Base-by-base conservation (phyloP, 2,329 filamentous ascomycete species). In the Aspergillus persii region DNA sequence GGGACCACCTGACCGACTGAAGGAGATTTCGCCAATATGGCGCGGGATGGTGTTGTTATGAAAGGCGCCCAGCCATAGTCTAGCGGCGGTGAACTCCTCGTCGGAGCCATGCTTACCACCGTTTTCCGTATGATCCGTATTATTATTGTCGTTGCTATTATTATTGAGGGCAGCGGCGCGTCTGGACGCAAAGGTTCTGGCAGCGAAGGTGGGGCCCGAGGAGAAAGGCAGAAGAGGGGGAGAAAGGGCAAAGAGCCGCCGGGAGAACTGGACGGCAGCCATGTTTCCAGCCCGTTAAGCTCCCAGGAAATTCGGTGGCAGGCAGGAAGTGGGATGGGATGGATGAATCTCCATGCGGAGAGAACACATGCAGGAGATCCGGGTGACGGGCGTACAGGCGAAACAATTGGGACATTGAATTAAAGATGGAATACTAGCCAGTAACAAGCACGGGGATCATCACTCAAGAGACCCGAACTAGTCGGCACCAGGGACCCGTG, bases 1-100 rank as follows among this genome's bases (percentile, higher is more conserved):
- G 18, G 86, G 86, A 3, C 86, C 86, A 54, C 85, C 86, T 2
- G 86, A 87, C 59, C 86, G 80, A 69, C 84, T 87, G 71, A 86
- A 89, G 52, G 80, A 84, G 63, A 88, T 70, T 61, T 86, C 80
- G 67, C 84, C 81, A 58, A 88, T 78, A 63, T 77, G 77, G 57
- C 78, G 80, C 29, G 86, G 84, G 57, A 88, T 82, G 12, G 82
- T 80, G 12, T 82, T 79, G 57, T 80, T 71, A 70, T 82, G 76
- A 63, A 87, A 79, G 49, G 75, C 74, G 48, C 77, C 75, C 51
- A 88, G 80, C 86, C 86, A 89, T 67, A 77, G 72, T 56, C 85
- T 80, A 12, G 85, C 84, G 41, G 76, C 73, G 49, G 62, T 63
- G 54, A 78, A 60, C 23, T 77, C 71, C 36, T 77, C 72, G 36